These are phyloP conservation scores for Sarocladiaceae sp. DNA, from an alignment of 2,329 filamentous ascomycete genomes.

Conservation along the genomic window DNA sequence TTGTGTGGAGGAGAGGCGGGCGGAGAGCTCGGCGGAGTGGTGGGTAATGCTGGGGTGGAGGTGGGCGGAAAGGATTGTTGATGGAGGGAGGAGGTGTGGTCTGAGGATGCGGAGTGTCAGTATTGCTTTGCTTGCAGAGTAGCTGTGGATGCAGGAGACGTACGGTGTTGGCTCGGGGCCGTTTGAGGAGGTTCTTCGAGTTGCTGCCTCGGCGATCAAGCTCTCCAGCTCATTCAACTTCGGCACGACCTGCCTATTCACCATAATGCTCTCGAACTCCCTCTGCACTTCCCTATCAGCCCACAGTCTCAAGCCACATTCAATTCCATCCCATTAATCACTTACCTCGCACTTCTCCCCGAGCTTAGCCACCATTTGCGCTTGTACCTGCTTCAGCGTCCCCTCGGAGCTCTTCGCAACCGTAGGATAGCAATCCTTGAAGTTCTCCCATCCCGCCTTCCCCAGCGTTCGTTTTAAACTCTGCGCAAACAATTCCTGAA, in stretches of 20 bases:
- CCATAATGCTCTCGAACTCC: constrained; percentile 54
- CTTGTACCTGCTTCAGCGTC: constrained; percentile 51
- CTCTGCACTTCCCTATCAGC: constrained; percentile 26
- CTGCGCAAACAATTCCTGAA: constrained; percentile 49
- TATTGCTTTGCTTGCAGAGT: neutral
- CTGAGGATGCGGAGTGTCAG: constrained; percentile 24
- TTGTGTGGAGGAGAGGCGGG: constrained; percentile 52
- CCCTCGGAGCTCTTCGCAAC: constrained; percentile 47
- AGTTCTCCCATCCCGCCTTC: constrained; percentile 52
- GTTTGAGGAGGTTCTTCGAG: constrained; percentile 18
- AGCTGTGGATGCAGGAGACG: constrained; percentile 16
- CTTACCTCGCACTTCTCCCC: constrained; percentile 47
- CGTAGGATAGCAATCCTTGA: constrained; percentile 58
- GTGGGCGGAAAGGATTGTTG: constrained; percentile 50
- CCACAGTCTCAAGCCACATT: neutral
- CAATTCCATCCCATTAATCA: too few relatives aligned
- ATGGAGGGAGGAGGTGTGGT: constrained; percentile 53
- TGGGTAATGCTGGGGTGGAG: constrained; percentile 46
- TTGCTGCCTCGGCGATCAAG: constrained; percentile 47
- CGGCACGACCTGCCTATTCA: constrained; percentile 46
- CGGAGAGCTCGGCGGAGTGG: constrained; percentile 54
- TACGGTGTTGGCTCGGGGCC: constrained; percentile 40
- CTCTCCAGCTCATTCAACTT: constrained; percentile 57
- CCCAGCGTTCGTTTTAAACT: constrained; percentile 50
- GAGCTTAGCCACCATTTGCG: constrained; percentile 53